phyloP scores from a whole-genome alignment of 2,329 filamentous ascomycete species.

The Stemphylium vesicarium region DNA sequence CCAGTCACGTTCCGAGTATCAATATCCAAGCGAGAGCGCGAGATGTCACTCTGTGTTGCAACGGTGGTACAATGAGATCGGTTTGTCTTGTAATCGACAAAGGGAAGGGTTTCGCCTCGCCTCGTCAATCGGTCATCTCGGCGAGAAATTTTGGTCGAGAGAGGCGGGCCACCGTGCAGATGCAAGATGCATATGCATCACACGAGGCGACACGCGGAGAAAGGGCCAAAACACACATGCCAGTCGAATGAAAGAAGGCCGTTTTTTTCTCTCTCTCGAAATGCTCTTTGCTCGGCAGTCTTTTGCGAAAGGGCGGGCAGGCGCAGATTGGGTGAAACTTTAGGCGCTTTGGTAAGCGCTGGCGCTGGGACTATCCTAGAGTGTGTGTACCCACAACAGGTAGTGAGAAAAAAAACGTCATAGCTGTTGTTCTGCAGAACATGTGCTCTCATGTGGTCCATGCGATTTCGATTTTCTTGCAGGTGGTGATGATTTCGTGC shows the following conservation, averaged over 20 bases:
- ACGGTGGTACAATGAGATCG: too few species aligned
- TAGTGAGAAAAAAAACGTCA: not conserved
- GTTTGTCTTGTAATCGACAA: too few species aligned
- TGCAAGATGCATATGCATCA: not conserved
- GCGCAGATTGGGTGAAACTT: constrained; percentile 6
- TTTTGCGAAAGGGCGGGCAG: not conserved
- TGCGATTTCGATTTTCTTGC: too few species aligned
- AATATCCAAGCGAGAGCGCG: too few species aligned
- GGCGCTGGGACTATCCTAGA: not conserved
- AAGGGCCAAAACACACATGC: not conserved
- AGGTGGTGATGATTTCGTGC: too few species aligned
- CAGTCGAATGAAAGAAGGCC: not conserved
- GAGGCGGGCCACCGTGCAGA: not conserved
- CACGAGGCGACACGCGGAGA: not conserved
- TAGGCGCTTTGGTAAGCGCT: constrained; percentile 11
- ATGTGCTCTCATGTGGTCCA: not conserved
- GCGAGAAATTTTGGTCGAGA: too few species aligned
- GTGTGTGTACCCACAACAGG: too few species aligned
- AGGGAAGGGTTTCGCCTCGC: too few species aligned
- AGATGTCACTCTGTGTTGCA: too few species aligned
- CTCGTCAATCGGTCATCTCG: too few species aligned
- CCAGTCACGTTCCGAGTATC: too few species aligned
- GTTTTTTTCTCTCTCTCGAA: not conserved
- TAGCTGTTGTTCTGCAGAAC: not conserved
- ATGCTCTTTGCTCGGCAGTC: not conserved